Conservation (phyloP, 139 green algal species). For the Chlamydomonas sp. region DNA sequence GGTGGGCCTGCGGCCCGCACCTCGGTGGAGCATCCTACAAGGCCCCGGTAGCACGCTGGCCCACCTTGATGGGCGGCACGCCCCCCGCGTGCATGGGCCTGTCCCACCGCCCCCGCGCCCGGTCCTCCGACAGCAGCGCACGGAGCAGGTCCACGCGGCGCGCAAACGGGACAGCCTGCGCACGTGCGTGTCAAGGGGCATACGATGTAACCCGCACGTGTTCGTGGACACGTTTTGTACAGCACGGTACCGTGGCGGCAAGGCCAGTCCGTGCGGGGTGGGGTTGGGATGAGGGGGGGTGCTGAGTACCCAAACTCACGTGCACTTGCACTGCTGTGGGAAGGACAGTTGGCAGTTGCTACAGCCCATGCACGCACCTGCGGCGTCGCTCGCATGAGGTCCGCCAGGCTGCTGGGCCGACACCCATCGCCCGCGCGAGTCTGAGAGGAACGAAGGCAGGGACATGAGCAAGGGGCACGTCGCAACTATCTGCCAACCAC, state of each 20-base stretch:
- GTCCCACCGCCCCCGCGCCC: slow-evolving; percentile 51
- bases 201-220: too few species aligned
- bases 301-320: neutral
- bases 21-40: too few species aligned
- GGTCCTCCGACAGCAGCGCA: slow-evolving; percentile 73
- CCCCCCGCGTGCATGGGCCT: slow-evolving; percentile 58
- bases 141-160: slow-evolving; percentile 39
- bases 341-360: too few species aligned
- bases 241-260: too few species aligned
- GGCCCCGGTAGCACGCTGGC: too few species aligned
- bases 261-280: too few species aligned
- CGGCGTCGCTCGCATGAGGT: slow-evolving; percentile 65
- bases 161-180: slow-evolving; percentile 78
- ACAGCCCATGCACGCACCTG: too few species aligned
- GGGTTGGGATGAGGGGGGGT: too few species aligned
- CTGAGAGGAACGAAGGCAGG: neutral
- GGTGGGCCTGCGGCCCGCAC: too few species aligned
- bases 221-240: too few species aligned
- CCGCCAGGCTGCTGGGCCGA: slow-evolving; percentile 59
- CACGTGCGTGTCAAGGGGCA: neutral
- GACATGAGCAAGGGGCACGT: neutral
- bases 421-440: slow-evolving; percentile 28
- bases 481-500: too few species aligned
- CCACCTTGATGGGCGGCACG: slow-evolving; percentile 46
- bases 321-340: too few species aligned